A percentile compares a stretch with the other conserved stretches of the same genome.
Conservation (phyloP, 2,329 filamentous ascomycete genomes). For the Pyricularia pennisetigena region DNA sequence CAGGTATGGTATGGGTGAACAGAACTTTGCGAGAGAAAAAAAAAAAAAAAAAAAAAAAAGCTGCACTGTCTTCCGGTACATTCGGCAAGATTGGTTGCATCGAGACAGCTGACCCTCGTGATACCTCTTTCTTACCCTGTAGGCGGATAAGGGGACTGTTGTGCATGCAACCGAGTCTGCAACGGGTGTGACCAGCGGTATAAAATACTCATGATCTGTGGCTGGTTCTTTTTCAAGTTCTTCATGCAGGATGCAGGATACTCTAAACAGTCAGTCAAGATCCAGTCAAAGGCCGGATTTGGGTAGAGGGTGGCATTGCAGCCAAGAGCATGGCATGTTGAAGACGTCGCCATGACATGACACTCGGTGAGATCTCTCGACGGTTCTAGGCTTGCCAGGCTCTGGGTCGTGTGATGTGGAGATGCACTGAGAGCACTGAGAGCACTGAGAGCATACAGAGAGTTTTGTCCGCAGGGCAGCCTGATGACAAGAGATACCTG, state of each 20-base stretch:
- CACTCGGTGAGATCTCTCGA: not conserved
- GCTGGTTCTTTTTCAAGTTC: not conserved
- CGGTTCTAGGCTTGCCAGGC: not conserved
- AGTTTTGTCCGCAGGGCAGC: not conserved
- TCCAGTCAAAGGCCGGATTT: not conserved
- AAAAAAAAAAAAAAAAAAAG: too few relatives aligned
- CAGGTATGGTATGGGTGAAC: not conserved
- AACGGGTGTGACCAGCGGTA: not conserved
- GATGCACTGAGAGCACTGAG: too few relatives aligned
- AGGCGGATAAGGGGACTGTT: not conserved
- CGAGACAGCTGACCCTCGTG: not conserved
- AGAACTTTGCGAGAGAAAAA: too few relatives aligned
- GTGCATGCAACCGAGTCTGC: not conserved
- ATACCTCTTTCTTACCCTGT: not conserved
- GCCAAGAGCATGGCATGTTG: not conserved
- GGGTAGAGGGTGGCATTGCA: not conserved
- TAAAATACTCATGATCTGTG: not conserved
- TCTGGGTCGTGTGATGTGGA: not conserved
- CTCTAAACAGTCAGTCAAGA: not conserved
- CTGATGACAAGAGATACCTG: too few relatives aligned
- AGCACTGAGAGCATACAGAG: not conserved
- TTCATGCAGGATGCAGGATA: not conserved
- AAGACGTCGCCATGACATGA: not conserved
- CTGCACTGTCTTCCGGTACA: not conserved
- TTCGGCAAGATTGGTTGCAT: not conserved